phyloP scores from a whole-genome alignment of 805 yeast genomes.

The Lipomyces spencermartinsiae region DNA sequence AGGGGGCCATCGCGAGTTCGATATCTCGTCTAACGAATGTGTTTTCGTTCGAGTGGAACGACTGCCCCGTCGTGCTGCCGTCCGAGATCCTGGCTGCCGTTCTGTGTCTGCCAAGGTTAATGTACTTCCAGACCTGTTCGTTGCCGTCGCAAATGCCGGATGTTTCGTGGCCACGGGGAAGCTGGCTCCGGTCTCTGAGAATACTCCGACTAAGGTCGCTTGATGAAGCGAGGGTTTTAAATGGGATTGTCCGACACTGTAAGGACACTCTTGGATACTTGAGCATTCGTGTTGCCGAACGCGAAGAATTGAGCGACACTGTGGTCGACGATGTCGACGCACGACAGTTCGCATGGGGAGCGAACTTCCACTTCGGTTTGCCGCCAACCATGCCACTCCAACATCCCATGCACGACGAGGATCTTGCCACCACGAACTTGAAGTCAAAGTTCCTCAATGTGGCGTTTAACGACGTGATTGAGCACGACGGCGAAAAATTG shows the following conservation, averaged over 20 bases:
- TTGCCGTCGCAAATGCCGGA: conserved; percentile 18
- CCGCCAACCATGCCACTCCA: neutral
- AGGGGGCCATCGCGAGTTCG: neutral
- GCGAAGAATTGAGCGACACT: conserved; percentile 7
- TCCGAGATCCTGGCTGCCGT: conserved; percentile 16
- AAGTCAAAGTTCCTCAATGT: conserved; percentile 23
- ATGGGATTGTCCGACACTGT: conserved; percentile 16
- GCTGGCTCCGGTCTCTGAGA: conserved; percentile 19
- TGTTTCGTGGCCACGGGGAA: neutral
- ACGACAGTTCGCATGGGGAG: neutral
- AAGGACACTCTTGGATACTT: conserved; percentile 15
- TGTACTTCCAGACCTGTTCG: conserved; percentile 27
- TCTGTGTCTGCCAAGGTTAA: conserved; percentile 16
- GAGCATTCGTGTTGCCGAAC: conserved; percentile 32
- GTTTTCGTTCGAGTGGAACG: conserved; percentile 31
- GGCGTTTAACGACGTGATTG: conserved; percentile 4
- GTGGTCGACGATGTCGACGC: conserved; percentile 24
- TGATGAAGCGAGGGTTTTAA: conserved; percentile 28
- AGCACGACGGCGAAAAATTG: conserved; percentile 7
- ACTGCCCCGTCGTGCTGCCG: conserved; percentile 24
- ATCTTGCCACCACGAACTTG: conserved; percentile 19
- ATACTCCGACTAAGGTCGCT: conserved; percentile 24
- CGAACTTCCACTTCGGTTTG: neutral
- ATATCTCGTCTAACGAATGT: conserved; percentile 8
- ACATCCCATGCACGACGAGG: neutral